Percentiles rank a stretch among this genome's conserved stretches.
These are phyloP conservation scores for Orbilia oligospora DNA, from an alignment of 2,329 filamentous ascomycete genomes.

Conservation along the genomic window DNA sequence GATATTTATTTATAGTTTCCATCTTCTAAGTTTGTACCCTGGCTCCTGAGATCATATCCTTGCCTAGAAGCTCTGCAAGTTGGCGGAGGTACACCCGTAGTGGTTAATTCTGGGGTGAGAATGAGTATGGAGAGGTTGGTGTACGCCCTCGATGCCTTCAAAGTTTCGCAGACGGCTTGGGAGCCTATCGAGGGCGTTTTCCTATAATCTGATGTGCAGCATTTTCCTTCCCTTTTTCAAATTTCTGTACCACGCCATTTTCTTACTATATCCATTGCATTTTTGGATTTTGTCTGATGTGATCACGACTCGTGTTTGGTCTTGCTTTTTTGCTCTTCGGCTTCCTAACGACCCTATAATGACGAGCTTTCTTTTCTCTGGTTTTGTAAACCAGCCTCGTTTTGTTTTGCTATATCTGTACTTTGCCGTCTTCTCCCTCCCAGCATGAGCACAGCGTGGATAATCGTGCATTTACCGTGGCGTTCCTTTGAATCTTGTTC, in stretches of 20 bases:
- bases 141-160: constrained; percentile 52
- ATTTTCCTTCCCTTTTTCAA: constrained; percentile 4
- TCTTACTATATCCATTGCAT: constrained; percentile 18
- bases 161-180: constrained; percentile 56
- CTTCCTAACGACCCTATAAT: constrained; percentile 32
- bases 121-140: constrained; percentile 56
- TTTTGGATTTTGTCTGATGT: constrained; percentile 34
- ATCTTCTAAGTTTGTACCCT: constrained; percentile 54
- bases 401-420: constrained; percentile 35
- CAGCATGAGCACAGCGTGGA: constrained; percentile 54
- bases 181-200: constrained; percentile 59
- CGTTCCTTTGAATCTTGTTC: constrained; percentile 39
- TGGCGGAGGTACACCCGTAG: constrained; percentile 33
- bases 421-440: constrained; percentile 29
- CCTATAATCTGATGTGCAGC: constrained; percentile 24
- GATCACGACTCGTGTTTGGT: constrained; percentile 34
- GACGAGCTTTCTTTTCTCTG: constrained; percentile 26
- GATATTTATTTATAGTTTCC: constrained; percentile 44
- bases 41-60: constrained; percentile 53
- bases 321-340: background rate
- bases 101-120: constrained; percentile 49
- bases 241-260: background rate
- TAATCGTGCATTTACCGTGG: constrained; percentile 52
- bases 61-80: constrained; percentile 44
- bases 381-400: constrained; percentile 16